Evolutionary conservation across 441 rosid species (phyloP).

Genomic region (Viola pubescens): DNA sequence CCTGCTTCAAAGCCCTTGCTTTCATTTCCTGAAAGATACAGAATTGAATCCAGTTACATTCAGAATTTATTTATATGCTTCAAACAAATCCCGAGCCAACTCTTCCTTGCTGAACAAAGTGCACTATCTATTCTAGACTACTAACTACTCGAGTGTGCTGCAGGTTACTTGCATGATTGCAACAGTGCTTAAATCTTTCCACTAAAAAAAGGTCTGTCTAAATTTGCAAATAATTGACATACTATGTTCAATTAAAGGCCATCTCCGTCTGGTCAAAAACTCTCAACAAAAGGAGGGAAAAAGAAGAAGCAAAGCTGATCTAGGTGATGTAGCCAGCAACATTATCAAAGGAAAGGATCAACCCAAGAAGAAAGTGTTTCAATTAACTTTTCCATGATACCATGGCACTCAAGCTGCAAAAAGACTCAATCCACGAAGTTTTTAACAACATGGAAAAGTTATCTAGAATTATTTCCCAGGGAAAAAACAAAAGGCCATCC

Average conservation of each 20-base stretch:
- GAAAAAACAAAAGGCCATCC: too few species aligned
- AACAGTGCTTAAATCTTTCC: background rate
- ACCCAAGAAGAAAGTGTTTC: background rate
- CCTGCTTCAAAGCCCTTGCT: constrained; percentile 26
- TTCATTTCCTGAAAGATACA: constrained; percentile 35
- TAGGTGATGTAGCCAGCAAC: background rate
- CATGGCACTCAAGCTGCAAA: background rate
- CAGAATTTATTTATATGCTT: constrained; percentile 1
- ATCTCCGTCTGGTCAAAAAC: background rate
- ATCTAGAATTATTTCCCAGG: background rate
- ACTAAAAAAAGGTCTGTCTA: too few species aligned
- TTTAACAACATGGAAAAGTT: background rate
- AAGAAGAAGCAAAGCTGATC: background rate
- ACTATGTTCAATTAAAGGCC: too few species aligned
- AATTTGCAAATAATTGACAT: too few species aligned
- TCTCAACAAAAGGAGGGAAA: background rate
- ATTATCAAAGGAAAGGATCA: background rate
- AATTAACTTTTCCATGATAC: background rate
- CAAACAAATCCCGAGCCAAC: background rate
- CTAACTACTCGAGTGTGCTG: background rate
- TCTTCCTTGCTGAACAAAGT: constrained; percentile 1
- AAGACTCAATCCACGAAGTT: background rate
- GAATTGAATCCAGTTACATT: background rate
- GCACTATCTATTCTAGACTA: background rate
- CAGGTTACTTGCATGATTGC: background rate